These are phyloP conservation scores for Tetracentron sinense DNA, from an alignment of 164 flowering plant genomes.

Conservation along the genomic window DNA sequence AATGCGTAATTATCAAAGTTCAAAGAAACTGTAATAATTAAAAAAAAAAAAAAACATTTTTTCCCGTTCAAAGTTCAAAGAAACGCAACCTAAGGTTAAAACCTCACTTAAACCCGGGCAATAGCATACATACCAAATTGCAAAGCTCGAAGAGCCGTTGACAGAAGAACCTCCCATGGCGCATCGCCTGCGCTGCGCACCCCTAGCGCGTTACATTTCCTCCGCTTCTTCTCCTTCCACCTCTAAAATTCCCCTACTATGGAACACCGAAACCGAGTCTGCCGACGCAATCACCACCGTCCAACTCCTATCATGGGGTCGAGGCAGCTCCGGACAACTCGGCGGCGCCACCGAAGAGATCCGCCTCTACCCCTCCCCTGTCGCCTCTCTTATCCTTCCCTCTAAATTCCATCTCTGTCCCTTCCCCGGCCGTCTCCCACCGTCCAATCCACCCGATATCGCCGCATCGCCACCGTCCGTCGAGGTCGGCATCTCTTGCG, in stretches of 20 bases:
- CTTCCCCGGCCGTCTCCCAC: slow-evolving; percentile 41
- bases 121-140: too few relatives aligned
- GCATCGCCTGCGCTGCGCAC: slow-evolving; percentile 9
- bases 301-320: slow-evolving; percentile 84
- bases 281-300: slow-evolving; percentile 23
- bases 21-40: too few relatives aligned
- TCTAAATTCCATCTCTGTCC: slow-evolving; percentile 45
- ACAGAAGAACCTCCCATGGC: slow-evolving; percentile 11
- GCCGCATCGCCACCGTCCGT: background rate
- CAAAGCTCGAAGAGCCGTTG: too few relatives aligned
- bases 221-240: slow-evolving; percentile 20
- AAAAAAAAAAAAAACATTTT: too few relatives aligned
- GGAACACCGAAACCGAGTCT: slow-evolving; percentile 17
- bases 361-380: slow-evolving; percentile 62
- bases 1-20: too few relatives aligned
- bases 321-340: slow-evolving; percentile 86
- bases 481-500: slow-evolving; percentile 75
- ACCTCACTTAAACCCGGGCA: too few relatives aligned
- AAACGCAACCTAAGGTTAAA: too few relatives aligned
- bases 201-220: slow-evolving; percentile 16
- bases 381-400: slow-evolving; percentile 52
- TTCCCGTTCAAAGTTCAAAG: too few relatives aligned
- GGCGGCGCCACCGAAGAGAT: slow-evolving; percentile 79
- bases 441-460: background rate
- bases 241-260: slow-evolving; percentile 30